Base-by-base conservation (phyloP, 257 asterid genomes). In the Agastache rugosa region DNA sequence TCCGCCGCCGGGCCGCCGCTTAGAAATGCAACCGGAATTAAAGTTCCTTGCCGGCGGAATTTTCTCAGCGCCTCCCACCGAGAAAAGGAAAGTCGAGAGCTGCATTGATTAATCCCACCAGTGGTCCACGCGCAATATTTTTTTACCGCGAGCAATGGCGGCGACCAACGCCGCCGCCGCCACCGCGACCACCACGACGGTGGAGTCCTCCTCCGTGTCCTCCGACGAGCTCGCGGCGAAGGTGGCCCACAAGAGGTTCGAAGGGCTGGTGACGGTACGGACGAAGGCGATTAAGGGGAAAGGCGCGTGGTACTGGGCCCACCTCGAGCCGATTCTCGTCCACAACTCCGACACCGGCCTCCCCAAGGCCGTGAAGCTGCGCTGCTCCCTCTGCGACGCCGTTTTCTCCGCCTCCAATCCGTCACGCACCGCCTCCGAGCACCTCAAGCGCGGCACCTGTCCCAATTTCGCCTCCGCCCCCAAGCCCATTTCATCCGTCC, bases 241-340 rank as follows among this genome's bases (percentile, higher is more conserved):
- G 87, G 91, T 91, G 45, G 87, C 87, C n/a, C 91, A 88, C 60
- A 95, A 92, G 88, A 79, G 99, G 69, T 95, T 84, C 72, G 98
- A 92, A 16, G 96, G 98, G 11, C 78, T 95, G 67, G 84, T 90
- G 59, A 85, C 71, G 86, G 99, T 90, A 56, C 89, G 96, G 88
- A 89, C 87, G 3, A 95, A 92, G 85, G 99, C 98, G 16, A 79
- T 90, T 20, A 93, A 90, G 75, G 99, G 99, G 0, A 95, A 95
- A 78, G 99, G 99, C 63, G 98, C 99, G 10, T 95, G 99, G 99
- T 95, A 95, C 77, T 95, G 99, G 99, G 89, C 90, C 17, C 97
- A 95, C 84, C 86, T 95, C 11, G 98, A 95, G 78, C 99, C 99
- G 47, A 89, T 92, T 55, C 88, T 95, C 74, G 90, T 92, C 39